A percentile compares a stretch with the other conserved stretches of the same genome.
phyloP scores from a whole-genome alignment of 805 yeast species.

The Metschnikowia reukaufii region DNA sequence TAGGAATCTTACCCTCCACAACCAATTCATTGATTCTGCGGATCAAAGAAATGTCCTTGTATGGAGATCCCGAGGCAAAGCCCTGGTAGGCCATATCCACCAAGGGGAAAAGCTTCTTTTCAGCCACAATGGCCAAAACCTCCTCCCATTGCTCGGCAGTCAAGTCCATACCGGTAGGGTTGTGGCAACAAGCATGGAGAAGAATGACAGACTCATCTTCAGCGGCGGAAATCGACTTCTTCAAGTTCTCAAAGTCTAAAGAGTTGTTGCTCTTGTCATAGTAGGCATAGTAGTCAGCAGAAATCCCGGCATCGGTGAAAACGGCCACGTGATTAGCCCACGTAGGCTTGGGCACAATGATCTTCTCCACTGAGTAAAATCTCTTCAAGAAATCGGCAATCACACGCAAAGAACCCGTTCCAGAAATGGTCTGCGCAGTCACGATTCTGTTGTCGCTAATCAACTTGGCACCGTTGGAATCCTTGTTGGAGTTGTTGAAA shows the following conservation, averaged over 20 bases:
- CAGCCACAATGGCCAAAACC: conserved; percentile 62
- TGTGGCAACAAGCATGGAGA: conserved; percentile 94
- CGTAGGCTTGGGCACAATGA: conserved; percentile 82
- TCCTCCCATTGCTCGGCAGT: conserved; percentile 75
- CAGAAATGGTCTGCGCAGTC: conserved; percentile 86
- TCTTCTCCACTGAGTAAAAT: conserved; percentile 54
- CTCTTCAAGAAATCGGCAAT: conserved; percentile 72
- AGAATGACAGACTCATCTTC: conserved; percentile 64
- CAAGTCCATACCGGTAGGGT: conserved; percentile 96
- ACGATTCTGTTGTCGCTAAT: conserved; percentile 65
- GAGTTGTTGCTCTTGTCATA: conserved; percentile 62
- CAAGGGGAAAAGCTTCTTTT: conserved; percentile 68
- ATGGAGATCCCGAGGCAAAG: conserved; percentile 81
- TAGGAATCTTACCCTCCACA: conserved; percentile 50
- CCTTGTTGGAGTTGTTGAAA: conserved; percentile 58
- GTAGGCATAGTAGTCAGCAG: conserved; percentile 64
- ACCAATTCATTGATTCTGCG: conserved; percentile 47
- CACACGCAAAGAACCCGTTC: conserved; percentile 91
- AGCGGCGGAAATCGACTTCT: conserved; percentile 55
- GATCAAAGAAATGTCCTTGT: conserved; percentile 58
- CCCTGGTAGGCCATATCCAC: conserved; percentile 97
- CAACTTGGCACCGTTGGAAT: conserved; percentile 54
- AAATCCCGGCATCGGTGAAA: conserved; percentile 69
- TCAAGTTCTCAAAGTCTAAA: conserved; percentile 64
- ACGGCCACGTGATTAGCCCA: conserved; percentile 94